Percentiles rank a stretch among this genome's conserved stretches.
These are phyloP conservation scores for Phytophthora citrophthora DNA, from an alignment of 352 stramenopile species.

Conservation along the genomic window DNA sequence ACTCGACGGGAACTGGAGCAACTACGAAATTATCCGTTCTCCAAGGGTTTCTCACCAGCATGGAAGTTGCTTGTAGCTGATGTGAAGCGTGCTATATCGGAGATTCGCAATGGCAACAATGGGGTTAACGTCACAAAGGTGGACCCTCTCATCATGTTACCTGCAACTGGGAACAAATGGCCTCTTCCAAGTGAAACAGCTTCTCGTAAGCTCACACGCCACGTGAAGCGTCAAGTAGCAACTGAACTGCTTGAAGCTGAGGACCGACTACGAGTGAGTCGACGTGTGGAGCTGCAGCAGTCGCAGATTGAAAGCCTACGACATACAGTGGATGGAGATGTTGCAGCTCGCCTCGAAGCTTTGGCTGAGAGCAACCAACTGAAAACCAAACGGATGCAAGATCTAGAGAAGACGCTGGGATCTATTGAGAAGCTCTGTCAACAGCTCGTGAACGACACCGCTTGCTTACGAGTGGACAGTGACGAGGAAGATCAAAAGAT, in stretches of 20 bases:
- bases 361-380: constrained; percentile 64
- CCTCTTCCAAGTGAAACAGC: constrained; percentile 11
- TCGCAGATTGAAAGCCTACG: constrained; percentile 54
- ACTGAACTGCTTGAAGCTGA: constrained; percentile 34
- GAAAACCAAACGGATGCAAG: constrained; percentile 61
- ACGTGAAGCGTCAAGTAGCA: constrained; percentile 51
- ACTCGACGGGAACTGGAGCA: constrained; percentile 47
- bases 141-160: constrained; percentile 54
- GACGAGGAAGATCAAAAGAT: constrained; percentile 18
- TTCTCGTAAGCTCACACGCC: constrained; percentile 57
- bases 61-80: constrained; percentile 44
- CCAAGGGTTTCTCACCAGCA: constrained; percentile 43
- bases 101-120: constrained; percentile 51
- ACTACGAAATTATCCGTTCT: constrained; percentile 68
- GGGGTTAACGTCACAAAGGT: constrained; percentile 49
- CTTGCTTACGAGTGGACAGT: constrained; percentile 44
- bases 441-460: constrained; percentile 62
- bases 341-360: constrained; percentile 46
- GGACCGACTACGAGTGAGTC: constrained; percentile 28
- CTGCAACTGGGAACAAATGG: constrained; percentile 1
- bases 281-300: constrained; percentile 50
- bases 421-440: constrained; percentile 75
- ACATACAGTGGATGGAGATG: constrained; percentile 48
- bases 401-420: constrained; percentile 63
- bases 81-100: constrained; percentile 51